These are phyloP conservation scores for Puccinia novopanici DNA, from an alignment of 1,284 basidiomycete genomes.

Conservation along the genomic window DNA sequence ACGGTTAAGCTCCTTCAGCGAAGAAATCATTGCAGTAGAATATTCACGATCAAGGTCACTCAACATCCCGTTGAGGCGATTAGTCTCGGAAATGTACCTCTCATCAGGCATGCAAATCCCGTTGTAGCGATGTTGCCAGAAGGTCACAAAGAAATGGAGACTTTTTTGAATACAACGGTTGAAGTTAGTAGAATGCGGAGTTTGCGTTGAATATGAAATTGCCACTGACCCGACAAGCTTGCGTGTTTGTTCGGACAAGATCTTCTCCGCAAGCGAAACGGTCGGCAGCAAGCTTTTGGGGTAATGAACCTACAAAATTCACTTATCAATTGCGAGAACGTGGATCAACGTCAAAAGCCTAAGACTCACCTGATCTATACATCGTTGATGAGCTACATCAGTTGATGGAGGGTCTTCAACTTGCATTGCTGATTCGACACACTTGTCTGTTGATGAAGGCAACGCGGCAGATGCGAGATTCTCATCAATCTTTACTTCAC, in stretches of 20 bases:
- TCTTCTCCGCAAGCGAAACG: constrained; percentile 71
- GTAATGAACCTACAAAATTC: constrained; percentile 21
- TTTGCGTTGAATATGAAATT: constrained; percentile 53
- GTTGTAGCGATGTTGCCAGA: constrained; percentile 90
- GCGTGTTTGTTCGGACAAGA: constrained; percentile 68
- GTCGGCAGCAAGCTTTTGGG: constrained; percentile 67
- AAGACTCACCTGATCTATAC: constrained; percentile 27
- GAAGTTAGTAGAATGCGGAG: background rate
- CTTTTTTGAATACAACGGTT: constrained; percentile 60
- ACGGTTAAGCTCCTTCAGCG: constrained; percentile 53
- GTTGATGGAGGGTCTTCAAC: constrained; percentile 6
- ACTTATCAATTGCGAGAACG: background rate
- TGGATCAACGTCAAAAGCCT: background rate
- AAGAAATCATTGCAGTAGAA: constrained; percentile 52
- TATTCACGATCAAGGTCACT: constrained; percentile 58
- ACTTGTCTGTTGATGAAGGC: constrained; percentile 62
- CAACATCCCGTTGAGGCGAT: constrained; percentile 58
- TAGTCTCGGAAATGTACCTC: constrained; percentile 61
- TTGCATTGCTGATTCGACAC: constrained; percentile 8
- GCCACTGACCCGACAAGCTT: constrained; percentile 71
- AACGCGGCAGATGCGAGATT: background rate
- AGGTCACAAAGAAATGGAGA: constrained; percentile 84
- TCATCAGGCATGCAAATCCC: constrained; percentile 68
- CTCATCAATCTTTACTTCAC: constrained; percentile 51
- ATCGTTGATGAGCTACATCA: background rate